Conservation (phyloP, 352 stramenopile species). For the Phytophthora meadii region DNA sequence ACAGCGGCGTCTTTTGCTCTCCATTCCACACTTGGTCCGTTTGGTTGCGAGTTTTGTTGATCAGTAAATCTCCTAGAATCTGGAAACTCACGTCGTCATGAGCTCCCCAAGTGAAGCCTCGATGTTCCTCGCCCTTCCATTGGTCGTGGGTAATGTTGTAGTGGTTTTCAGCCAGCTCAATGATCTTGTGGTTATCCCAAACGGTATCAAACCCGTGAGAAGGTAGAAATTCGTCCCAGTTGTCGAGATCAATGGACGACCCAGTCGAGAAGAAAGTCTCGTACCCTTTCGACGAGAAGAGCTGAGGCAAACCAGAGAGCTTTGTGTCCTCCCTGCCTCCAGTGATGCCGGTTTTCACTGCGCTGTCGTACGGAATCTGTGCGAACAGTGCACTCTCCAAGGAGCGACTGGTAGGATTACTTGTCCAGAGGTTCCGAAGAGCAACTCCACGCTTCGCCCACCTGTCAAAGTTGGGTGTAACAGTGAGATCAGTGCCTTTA, state of each 20-base stretch:
- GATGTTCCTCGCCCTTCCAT: conserved; percentile 26
- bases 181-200: conserved; percentile 44
- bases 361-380: conserved; percentile 52
- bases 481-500: conserved; percentile 28
- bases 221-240: conserved; percentile 58
- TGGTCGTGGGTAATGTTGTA: conserved; percentile 41
- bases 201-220: conserved; percentile 61
- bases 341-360: conserved; percentile 42
- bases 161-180: conserved; percentile 36
- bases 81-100: conserved; percentile 61
- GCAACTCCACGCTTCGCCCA: conserved; percentile 61
- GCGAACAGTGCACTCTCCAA: conserved; percentile 62
- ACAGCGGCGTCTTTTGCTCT: conserved; percentile 46
- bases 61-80: conserved; percentile 53
- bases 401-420: conserved; percentile 60
- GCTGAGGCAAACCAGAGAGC: conserved; percentile 52
- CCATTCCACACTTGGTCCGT: conserved; percentile 13
- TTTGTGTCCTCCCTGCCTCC: conserved; percentile 31
- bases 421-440: conserved; percentile 72
- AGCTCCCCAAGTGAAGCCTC: conserved; percentile 44
- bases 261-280: conserved; percentile 58
- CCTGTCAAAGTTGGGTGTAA: conserved; percentile 63
- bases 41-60: conserved; percentile 52
- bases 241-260: conserved; percentile 46
- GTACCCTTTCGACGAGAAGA: conserved; percentile 61